Evolutionary conservation across 2,329 filamentous ascomycete genomes (phyloP).

Genomic region (Colletotrichum tropicicola): DNA sequence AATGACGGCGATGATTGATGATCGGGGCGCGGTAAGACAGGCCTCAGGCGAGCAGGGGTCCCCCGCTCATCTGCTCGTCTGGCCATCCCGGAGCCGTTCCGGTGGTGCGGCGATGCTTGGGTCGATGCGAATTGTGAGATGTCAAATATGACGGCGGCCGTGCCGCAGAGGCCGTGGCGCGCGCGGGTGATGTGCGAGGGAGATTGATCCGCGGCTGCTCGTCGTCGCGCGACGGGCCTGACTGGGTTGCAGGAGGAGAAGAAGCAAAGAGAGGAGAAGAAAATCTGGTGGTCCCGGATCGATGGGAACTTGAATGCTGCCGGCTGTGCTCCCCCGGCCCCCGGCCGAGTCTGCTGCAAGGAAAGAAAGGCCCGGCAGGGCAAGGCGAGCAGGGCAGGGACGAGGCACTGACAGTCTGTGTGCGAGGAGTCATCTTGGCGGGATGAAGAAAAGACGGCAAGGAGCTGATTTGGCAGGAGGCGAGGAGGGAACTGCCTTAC

Average conservation of each 20-base stretch:
- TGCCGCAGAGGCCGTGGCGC: background rate
- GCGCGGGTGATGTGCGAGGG: background rate
- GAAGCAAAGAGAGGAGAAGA: background rate
- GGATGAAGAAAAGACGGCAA: background rate
- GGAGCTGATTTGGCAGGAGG: background rate
- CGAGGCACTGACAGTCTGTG: background rate
- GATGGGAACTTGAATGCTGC: conserved; percentile 32
- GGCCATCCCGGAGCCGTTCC: background rate
- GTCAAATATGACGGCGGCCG: conserved; percentile 11
- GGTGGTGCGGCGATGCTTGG: conserved; percentile 4
- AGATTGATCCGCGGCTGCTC: background rate
- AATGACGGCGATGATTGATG: conserved; percentile 1
- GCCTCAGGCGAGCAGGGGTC: background rate
- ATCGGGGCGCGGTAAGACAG: background rate
- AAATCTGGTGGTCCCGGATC: conserved; percentile 12
- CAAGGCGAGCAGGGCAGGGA: background rate
- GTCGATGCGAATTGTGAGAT: background rate
- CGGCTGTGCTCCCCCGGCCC: conserved; percentile 1
- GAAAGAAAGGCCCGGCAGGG: background rate
- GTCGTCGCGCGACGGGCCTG: background rate
- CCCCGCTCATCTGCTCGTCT: background rate
- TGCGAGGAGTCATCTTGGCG: background rate
- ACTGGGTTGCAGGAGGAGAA: background rate
- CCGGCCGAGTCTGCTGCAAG: background rate
- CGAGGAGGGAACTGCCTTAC: too few species aligned